Base-by-base conservation (phyloP, 2,329 filamentous ascomycete species). In the Diaporthe sp. region DNA sequence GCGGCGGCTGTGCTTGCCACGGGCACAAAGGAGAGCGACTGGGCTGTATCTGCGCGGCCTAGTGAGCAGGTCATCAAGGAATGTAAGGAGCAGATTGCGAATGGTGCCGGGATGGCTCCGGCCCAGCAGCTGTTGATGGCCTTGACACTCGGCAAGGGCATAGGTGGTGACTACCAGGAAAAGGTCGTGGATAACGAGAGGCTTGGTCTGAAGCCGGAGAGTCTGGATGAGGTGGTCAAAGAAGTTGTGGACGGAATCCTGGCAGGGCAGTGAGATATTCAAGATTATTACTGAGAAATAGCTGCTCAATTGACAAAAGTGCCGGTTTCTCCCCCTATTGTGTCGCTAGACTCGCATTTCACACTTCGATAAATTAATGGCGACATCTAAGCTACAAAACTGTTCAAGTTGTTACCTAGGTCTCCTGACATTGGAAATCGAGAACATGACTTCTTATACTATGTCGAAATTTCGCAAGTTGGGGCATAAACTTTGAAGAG, bases 1-100 rank as follows among this genome's bases (percentile, higher is more conserved):
- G 80, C 77, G 6, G 82, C 83, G 68, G 84, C 81, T 34, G 78
- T 82, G 75, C 79, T 79, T 9, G 83, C 81, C 49, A 83, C 82
- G 34, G 81, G 80, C 4, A 81, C 80, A 13, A 80, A 77, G 60
- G 61, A 65, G 42, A 34, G 42, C 4, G 61, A 65, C 19, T 65
- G 61, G 61, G 25, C 13, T 49, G 61, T 49, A 4, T 65, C 61
- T 15, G 42, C 61, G 25, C 19, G 25, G 9, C 61, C 61, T 34
- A 65, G 61, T 19, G 61, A 49, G 42, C 25, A 65, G 4, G 39
- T 65, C 1, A 34, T 65, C 42, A 49, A 34, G 61, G 61, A 65
- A 17, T 46, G 39, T 5, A 49, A 65, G 42, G 39, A 65, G 42
- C 25, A 49, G 42, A 46, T 65, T 13, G 61, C 61, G 17, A 65